phyloP scores from a whole-genome alignment of 805 yeast species.

The Metschnikowia kofuensis region DNA sequence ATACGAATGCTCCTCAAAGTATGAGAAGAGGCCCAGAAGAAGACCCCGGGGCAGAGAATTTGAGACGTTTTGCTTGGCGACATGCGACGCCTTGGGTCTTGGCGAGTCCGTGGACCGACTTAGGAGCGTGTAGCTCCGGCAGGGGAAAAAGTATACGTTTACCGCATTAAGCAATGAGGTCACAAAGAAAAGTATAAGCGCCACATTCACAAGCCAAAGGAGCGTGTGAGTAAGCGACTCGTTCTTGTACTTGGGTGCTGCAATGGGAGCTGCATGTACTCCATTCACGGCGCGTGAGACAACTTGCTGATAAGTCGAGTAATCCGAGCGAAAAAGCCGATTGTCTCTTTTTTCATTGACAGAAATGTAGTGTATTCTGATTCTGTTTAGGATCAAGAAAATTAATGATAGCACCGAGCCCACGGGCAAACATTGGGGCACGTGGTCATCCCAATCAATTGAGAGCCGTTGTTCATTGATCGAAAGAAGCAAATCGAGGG shows the following conservation, averaged over 20 bases:
- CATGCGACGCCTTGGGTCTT: conserved; percentile 28
- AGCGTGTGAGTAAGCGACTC: conserved; percentile 13
- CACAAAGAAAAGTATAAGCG: conserved; percentile 13
- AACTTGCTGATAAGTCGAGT: conserved; percentile 31
- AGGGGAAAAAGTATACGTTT: conserved; percentile 17
- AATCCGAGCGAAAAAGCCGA: conserved; percentile 34
- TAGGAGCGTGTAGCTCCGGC: conserved; percentile 31
- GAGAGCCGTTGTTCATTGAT: conserved; percentile 35
- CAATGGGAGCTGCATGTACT: neutral
- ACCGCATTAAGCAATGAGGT: conserved; percentile 18
- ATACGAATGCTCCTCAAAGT: conserved; percentile 15
- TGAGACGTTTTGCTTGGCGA: conserved; percentile 14
- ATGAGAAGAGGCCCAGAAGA: conserved; percentile 11
- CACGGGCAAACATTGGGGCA: conserved; percentile 29
- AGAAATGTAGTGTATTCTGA: conserved; percentile 25
- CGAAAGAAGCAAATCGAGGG: conserved; percentile 36
- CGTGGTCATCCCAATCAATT: conserved; percentile 42
- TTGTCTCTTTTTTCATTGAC: conserved; percentile 29
- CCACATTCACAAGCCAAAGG: conserved; percentile 18
- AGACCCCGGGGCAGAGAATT: conserved; percentile 12
- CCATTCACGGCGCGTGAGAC: conserved; percentile 18
- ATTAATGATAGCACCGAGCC: conserved; percentile 23
- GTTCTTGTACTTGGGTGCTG: conserved; percentile 1
- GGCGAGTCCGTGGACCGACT: conserved; percentile 20
- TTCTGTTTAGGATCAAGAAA: conserved; percentile 21